A percentile compares a stretch with the other conserved stretches of the same genome.
Conservation (phyloP, 768 basidiomycete genomes). For the Dentipellis fragilis region DNA sequence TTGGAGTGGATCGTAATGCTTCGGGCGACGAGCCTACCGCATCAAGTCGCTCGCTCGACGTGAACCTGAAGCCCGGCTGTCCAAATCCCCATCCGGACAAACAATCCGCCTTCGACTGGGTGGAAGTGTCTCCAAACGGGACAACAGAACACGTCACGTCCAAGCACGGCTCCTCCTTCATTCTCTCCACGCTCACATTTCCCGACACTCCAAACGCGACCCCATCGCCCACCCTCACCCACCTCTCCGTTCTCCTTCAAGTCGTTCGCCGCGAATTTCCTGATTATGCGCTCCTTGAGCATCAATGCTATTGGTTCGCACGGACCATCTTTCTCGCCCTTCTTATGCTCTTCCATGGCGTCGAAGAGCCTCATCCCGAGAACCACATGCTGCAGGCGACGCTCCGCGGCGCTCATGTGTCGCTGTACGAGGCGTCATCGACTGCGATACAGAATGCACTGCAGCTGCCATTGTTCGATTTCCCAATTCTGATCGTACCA, state of each 20-base stretch:
- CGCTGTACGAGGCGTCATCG: conserved; percentile 8
- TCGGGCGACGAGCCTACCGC: background rate
- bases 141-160: conserved; percentile 7
- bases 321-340: conserved; percentile 9
- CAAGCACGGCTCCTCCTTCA: conserved; percentile 3
- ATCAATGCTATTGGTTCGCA: conserved; percentile 15
- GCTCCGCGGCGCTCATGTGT: conserved; percentile 14
- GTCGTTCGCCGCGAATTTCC: conserved; percentile 12
- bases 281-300: conserved; percentile 9
- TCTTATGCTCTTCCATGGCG: conserved; percentile 3
- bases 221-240: conserved; percentile 7
- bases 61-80: conserved; percentile 1
- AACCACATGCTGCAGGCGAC: conserved; percentile 5
- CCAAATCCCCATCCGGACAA: background rate
- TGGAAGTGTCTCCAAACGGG: conserved; percentile 12
- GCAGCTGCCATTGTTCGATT: conserved; percentile 9
- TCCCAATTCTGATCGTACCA: conserved; percentile 10
- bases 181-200: conserved; percentile 11
- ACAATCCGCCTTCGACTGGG: conserved; percentile 7
- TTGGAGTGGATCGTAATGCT: conserved; percentile 14
- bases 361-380: conserved; percentile 1
- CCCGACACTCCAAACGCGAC: background rate
- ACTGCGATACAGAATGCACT: conserved; percentile 13
- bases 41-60: conserved; percentile 3
- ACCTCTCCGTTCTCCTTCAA: conserved; percentile 11